These are phyloP conservation scores for Samsoniella hepiali DNA, from an alignment of 2,329 filamentous ascomycete species.

Conservation along the genomic window DNA sequence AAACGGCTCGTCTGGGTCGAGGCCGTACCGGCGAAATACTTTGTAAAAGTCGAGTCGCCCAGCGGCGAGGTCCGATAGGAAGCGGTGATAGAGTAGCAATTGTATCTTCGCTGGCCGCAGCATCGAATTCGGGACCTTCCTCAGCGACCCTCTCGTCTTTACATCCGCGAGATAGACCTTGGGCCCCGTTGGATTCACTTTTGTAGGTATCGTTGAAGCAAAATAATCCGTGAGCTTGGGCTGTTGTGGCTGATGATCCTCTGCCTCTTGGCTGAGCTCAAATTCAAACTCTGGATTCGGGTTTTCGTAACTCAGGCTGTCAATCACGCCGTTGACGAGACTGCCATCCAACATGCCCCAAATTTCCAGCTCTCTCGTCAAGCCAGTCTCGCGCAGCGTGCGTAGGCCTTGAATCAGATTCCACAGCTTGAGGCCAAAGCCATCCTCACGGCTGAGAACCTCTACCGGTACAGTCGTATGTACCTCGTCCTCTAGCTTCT, in stretches of 20 bases:
- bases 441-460: slow-evolving; percentile 72
- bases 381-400: slow-evolving; percentile 65
- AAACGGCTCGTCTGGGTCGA: slow-evolving; percentile 64
- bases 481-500: slow-evolving; percentile 79
- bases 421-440: slow-evolving; percentile 80
- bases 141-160: slow-evolving; percentile 70
- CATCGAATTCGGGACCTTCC: slow-evolving; percentile 64
- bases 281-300: slow-evolving; percentile 70
- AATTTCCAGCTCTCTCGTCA: slow-evolving; percentile 74
- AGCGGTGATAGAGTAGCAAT: slow-evolving; percentile 82
- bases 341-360: slow-evolving; percentile 83
- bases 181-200: slow-evolving; percentile 19
- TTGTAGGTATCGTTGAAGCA: slow-evolving; percentile 23
- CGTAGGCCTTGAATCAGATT: slow-evolving; percentile 85
- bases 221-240: slow-evolving; percentile 42
- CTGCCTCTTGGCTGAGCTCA: slow-evolving; percentile 41
- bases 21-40: slow-evolving; percentile 68
- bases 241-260: slow-evolving; percentile 31
- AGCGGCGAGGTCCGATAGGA: slow-evolving; percentile 73
- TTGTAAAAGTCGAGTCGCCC: slow-evolving; percentile 65
- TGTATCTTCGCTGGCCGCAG: slow-evolving; percentile 80
- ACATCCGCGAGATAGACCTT: slow-evolving; percentile 78
- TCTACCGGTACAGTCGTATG: slow-evolving; percentile 73
- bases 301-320: slow-evolving; percentile 75
- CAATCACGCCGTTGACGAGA: slow-evolving; percentile 85